Evolutionary conservation across 1,284 basidiomycete genomes (phyloP).

Genomic region (Tylopilus orsonianus): DNA sequence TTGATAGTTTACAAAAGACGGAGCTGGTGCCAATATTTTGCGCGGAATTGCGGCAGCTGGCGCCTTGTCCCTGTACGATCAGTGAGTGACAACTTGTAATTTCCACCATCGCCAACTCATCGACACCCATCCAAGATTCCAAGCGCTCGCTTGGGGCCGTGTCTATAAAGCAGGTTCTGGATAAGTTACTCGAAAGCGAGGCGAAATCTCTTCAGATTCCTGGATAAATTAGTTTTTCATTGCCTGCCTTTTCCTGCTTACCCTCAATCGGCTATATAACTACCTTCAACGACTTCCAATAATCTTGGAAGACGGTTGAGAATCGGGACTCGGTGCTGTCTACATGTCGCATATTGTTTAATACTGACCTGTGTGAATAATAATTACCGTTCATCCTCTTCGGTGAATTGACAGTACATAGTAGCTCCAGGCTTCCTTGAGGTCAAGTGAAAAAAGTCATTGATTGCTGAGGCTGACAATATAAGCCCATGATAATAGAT

Average conservation of each 20-base stretch:
- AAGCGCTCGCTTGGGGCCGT: constrained; percentile 41
- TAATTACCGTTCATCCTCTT: too few relatives aligned
- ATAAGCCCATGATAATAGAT: too few relatives aligned
- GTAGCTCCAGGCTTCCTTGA: too few relatives aligned
- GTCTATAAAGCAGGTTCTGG: constrained; percentile 41
- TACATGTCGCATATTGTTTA: background rate
- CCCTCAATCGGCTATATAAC: background rate
- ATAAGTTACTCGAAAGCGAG: constrained; percentile 6
- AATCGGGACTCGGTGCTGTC: background rate
- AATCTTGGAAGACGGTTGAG: background rate
- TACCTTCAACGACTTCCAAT: background rate
- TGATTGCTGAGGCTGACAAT: too few relatives aligned
- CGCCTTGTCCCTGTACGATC: constrained; percentile 69
- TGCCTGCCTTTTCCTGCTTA: background rate
- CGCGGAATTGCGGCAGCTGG: constrained; percentile 73
- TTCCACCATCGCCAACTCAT: background rate
- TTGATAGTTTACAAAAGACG: constrained; percentile 27
- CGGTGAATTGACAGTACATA: too few relatives aligned
- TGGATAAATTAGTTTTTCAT: constrained; percentile 2
- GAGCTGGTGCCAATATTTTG: constrained; percentile 61
- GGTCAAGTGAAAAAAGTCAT: too few relatives aligned
- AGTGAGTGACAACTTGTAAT: constrained; percentile 40
- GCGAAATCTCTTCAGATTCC: background rate
- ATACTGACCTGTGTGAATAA: too few relatives aligned
- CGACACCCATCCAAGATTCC: constrained; percentile 36